Evolutionary conservation across 257 asterid species (phyloP), one percentile per base, ranked within the genome.

Genomic region (Solanum gandarillasii): DNA sequence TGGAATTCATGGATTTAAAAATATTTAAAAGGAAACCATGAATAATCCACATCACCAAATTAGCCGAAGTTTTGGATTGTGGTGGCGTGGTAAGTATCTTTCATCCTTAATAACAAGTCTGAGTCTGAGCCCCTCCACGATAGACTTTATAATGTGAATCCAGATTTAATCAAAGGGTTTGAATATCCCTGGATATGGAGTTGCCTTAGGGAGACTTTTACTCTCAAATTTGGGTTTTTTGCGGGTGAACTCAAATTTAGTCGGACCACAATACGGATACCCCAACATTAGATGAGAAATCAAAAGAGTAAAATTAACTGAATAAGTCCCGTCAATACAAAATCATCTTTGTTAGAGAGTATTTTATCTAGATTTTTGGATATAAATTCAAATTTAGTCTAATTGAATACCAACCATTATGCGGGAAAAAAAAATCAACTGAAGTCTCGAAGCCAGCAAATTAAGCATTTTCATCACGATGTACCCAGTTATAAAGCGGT

Each of bases 11-110:
- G 16, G 11, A 46, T 29, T 81, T 46, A 14, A 46, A 81, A 5
- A 46, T 81, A 5, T 16, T 46, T 3, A 34, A 76, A 81, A 4
- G 3, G 5, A 78, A 14, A 43, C 39, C 10, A 46, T 20, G 4
- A 8, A 32, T 71, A 16, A 46, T 3, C 38, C 84, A 79, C 29
- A 21, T 74, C 11, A 20, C 3, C 85, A 46, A 14, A 14, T 18
- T 81, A 14, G 5, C 3, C 21, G 2, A 4, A 27, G 27, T 81
- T 9, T 9, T 20, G 11, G 2, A 7, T 3, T 7, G 29, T 60
- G 6, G 0, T 9, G 0, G 3, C 1, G 14, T 62, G 14, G 0
- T 23, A 23, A 23, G 4, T 9, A 23, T 23, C 1, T 4, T 62
- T 62, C 2, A 58, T 52, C n/a, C 4, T 52, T 52, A 58, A 58